phyloP scores from a whole-genome alignment of 176 grass and related monocot genomes.

The Carex myosuroides region DNA sequence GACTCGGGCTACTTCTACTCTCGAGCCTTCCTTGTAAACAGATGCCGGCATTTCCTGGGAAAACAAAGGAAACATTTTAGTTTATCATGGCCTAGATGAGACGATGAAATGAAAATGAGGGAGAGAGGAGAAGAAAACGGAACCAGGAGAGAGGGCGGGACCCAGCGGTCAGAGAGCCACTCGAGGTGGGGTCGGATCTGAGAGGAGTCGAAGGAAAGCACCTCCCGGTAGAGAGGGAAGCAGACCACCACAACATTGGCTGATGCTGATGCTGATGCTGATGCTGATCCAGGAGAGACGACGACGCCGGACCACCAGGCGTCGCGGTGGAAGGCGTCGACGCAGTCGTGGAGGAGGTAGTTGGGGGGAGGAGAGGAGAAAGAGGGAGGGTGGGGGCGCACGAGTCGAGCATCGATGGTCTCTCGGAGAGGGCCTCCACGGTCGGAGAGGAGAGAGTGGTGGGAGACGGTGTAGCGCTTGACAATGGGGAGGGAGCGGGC shows the following conservation, averaged over 20 bases:
- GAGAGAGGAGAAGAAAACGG: background rate
- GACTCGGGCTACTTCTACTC: slow-evolving; percentile 44
- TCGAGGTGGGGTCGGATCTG: slow-evolving; percentile 54
- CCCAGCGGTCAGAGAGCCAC: slow-evolving; percentile 47
- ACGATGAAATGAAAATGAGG: too few species aligned
- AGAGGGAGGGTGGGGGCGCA: slow-evolving; percentile 55
- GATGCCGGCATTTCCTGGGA: slow-evolving; percentile 26
- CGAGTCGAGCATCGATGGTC: slow-evolving; percentile 23
- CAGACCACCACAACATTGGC: slow-evolving; percentile 5
- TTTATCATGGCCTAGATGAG: too few species aligned
- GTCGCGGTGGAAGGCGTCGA: slow-evolving; percentile 45
- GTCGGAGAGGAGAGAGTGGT: background rate
- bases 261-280: background rate
- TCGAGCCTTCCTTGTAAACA: slow-evolving; percentile 28
- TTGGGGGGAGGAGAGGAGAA: background rate
- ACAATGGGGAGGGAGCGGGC: slow-evolving; percentile 39
- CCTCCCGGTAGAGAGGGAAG: slow-evolving; percentile 46
- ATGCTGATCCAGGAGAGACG: background rate
- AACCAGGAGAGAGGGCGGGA: slow-evolving; percentile 43
- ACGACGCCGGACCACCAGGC: slow-evolving; percentile 59
- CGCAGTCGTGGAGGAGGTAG: slow-evolving; percentile 30
- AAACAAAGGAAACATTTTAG: too few species aligned
- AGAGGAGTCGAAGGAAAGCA: slow-evolving; percentile 18
- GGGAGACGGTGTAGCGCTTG: background rate
- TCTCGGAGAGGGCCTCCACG: slow-evolving; percentile 16